Base-by-base conservation (phyloP, 805 yeast species). In the Wickerhamiella musiphila region DNA sequence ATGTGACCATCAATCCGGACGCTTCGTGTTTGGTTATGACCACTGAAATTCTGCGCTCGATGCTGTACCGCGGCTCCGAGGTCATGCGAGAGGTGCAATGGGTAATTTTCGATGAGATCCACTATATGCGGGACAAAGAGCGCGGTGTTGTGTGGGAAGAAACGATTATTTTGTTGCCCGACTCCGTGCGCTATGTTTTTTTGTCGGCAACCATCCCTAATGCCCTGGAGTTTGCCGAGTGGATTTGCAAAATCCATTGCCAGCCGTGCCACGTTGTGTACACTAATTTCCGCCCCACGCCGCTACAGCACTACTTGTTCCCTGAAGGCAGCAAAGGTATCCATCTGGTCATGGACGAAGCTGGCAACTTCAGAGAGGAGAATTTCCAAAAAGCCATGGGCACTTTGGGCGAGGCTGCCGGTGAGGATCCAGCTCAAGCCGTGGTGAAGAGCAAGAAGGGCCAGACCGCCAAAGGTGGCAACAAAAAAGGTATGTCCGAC, bases 61-160 rank as follows among this genome's bases (percentile, higher is more conserved):
- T 90, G 99, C 66, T 90, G 26, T 90, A 90, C 53, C 67, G 96
- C 53, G 99, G 99, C 40, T 81, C 95, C 10, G 98, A 90, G 53
- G 75, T 92, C 29, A 84, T 90, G 86, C 69, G 99, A 55, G 99
- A 90, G 63, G 96, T 90, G 26, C 94, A 94, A 0, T 90, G 94
- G 94, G 98, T 90, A 31, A 73, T 90, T 24, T 90, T 90, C 43
- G 99, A 90, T 56, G 99, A 90, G 54, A 94, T 90, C 28, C 99
- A 90, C 59, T 90, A 90, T 57, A 90, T 90, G 92, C 74, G 95
- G 59, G 99, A 90, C 54, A 77, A 82, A 46, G 90, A 83, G 44
- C 73, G 99, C 59, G 99, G 99, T 54, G 99, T 90, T 33, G 98
- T 90, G 22, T 90, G 99, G 99, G 99, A 90, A 58, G 99, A 90